Conservation (phyloP, 352 stramenopile species). For the Pythium graminicola region DNA sequence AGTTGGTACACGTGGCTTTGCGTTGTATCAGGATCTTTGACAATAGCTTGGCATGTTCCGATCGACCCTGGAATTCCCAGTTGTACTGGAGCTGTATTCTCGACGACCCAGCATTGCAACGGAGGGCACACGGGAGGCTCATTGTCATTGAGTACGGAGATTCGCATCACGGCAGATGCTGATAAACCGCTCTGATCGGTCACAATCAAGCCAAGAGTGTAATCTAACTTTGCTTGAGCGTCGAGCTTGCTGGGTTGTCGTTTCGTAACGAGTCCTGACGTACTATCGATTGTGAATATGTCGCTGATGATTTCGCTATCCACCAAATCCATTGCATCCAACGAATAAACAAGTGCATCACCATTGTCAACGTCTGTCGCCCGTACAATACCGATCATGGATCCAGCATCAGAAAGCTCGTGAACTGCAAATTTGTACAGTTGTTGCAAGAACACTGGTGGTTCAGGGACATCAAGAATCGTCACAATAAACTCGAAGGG, state of each 20-base stretch:
- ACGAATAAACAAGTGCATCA: conserved; percentile 27
- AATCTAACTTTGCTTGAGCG: conserved; percentile 6
- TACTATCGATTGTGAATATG: conserved; percentile 17
- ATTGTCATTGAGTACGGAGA: conserved; percentile 45
- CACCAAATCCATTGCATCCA: conserved; percentile 3
- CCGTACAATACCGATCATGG: conserved; percentile 34
- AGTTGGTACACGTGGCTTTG: conserved; percentile 49
- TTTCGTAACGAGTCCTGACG: conserved; percentile 8
- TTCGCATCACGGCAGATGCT: conserved; percentile 10
- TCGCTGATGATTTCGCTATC: conserved; percentile 7
- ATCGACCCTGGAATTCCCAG: conserved; percentile 28
- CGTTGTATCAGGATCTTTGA: conserved; percentile 32
- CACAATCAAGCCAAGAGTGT: conserved; percentile 16
- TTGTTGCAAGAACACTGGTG: conserved; percentile 21
- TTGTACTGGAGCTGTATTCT: conserved; percentile 36
- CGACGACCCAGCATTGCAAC: conserved; percentile 51
- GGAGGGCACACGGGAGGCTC: conserved; percentile 34
- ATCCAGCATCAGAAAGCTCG: conserved; percentile 28
- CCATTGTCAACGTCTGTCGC: conserved; percentile 35
- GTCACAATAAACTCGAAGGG: conserved; percentile 22
- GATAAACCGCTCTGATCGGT: conserved; percentile 23
- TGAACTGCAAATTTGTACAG: conserved; percentile 34
- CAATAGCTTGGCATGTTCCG: conserved; percentile 30
- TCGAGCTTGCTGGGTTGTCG: conserved; percentile 9
- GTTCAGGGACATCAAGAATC: conserved; percentile 21